phyloP scores from a whole-genome alignment of 2,329 filamentous ascomycete species.

The Thielaviopsis populi region DNA sequence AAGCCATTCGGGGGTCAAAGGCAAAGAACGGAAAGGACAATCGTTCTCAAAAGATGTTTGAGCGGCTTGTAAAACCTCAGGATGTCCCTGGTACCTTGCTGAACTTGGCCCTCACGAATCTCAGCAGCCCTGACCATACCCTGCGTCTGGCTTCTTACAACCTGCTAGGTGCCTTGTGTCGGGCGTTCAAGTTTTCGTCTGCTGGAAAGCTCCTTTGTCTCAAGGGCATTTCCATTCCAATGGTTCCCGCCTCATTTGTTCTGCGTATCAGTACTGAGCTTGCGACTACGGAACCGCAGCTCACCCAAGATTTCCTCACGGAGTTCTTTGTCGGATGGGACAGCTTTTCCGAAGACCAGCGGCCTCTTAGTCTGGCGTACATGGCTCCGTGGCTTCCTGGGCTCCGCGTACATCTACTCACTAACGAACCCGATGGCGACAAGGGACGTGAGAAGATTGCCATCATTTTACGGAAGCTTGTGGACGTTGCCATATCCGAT shows the following conservation, averaged over 20 bases:
- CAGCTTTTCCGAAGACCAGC: constrained; percentile 51
- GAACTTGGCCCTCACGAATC: constrained; percentile 51
- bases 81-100: constrained; percentile 55
- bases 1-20: constrained; percentile 48
- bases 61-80: constrained; percentile 51
- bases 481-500: constrained; percentile 49
- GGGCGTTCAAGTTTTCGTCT: constrained; percentile 51
- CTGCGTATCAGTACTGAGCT: constrained; percentile 50
- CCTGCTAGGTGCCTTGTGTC: constrained; percentile 49
- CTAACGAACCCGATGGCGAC: constrained; percentile 46
- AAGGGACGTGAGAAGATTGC: constrained; percentile 52
- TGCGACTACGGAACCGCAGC: constrained; percentile 47
- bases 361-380: constrained; percentile 50
- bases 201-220: constrained; percentile 46
- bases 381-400: constrained; percentile 55
- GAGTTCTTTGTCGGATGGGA: constrained; percentile 62
- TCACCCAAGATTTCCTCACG: constrained; percentile 55
- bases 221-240: constrained; percentile 48
- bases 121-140: constrained; percentile 45
- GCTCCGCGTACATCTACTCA: constrained; percentile 43
- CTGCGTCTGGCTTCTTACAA: constrained; percentile 53
- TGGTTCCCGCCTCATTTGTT: constrained; percentile 49
- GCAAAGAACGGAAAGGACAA: constrained; percentile 49
- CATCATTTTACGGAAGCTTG: constrained; percentile 47
- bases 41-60: constrained; percentile 44